These are phyloP conservation scores for Trypanosoma caninum DNA, from an alignment of 208 protist genomes.

Conservation along the genomic window DNA sequence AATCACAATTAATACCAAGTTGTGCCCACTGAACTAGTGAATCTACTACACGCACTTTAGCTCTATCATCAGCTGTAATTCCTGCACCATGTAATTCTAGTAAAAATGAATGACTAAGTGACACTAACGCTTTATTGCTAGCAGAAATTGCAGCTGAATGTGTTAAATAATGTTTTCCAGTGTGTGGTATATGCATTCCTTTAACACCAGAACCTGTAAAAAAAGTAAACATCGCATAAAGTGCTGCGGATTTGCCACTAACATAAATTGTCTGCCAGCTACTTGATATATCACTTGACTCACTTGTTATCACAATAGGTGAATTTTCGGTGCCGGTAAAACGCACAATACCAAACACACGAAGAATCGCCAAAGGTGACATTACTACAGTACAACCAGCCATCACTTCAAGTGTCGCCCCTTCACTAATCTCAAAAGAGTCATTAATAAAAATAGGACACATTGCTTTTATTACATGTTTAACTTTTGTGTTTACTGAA, in stretches of 20 bases:
- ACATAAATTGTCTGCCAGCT: conserved; percentile 26
- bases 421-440: not conserved
- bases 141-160: conserved; percentile 28
- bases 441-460: conserved; percentile 22
- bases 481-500: not conserved
- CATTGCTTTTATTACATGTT: not conserved
- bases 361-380: not conserved
- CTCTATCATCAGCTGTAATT: conserved; percentile 19
- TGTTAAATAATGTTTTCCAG: conserved; percentile 26
- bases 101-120: conserved; percentile 13
- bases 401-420: conserved; percentile 14
- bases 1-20: conserved; percentile 25
- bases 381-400: conserved; percentile 21
- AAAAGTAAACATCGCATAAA: conserved; percentile 11
- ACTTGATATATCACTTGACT: not conserved
- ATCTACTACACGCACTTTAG: conserved; percentile 11
- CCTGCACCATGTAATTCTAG: conserved; percentile 21
- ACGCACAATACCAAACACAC: conserved; percentile 8
- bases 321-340: conserved; percentile 9
- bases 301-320: conserved; percentile 23
- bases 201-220: conserved; percentile 18
- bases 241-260: not conserved
- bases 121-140: conserved; percentile 4
- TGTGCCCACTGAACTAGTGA: conserved; percentile 27
- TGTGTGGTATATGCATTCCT: conserved; percentile 1